Conservation (phyloP, 164 flowering plant genomes). For the Vitis rotundifolia region DNA sequence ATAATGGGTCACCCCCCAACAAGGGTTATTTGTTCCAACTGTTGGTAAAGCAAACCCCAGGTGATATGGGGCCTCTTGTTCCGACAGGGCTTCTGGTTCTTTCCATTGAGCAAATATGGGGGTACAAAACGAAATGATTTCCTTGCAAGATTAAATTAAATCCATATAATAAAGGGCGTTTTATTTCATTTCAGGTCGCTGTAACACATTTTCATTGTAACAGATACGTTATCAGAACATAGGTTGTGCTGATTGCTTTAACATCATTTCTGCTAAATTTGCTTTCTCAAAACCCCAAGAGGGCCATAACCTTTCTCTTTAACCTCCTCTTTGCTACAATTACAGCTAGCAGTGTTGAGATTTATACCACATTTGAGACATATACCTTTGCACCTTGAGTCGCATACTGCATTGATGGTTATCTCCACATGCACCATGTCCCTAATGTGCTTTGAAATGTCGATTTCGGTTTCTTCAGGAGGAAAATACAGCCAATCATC, state of each 20-base stretch:
- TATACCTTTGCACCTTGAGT: slow-evolving; percentile 72
- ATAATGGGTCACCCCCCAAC: too few species aligned
- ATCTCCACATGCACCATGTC: slow-evolving; percentile 86
- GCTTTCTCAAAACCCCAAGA: slow-evolving; percentile 51
- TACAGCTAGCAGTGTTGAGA: slow-evolving; percentile 60
- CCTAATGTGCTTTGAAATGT: slow-evolving; percentile 82
- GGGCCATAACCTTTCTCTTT: slow-evolving; percentile 49
- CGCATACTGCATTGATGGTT: slow-evolving; percentile 62
- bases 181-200: too few species aligned
- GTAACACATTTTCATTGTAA: too few species aligned
- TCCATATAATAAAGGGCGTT: too few species aligned
- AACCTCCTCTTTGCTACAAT: slow-evolving; percentile 40
- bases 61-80: too few species aligned
- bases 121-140: too few species aligned
- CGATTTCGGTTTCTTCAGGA: slow-evolving; percentile 61
- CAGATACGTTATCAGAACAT: too few species aligned
- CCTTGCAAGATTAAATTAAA: too few species aligned
- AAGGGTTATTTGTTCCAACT: too few species aligned
- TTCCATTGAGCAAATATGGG: too few species aligned
- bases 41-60: too few species aligned
- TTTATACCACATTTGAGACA: slow-evolving; percentile 78
- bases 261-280: slow-evolving; percentile 40
- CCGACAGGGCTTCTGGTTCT: too few species aligned
- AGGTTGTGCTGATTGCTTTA: background rate
- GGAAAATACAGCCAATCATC: slow-evolving; percentile 89